A percentile compares a stretch with the other conserved stretches of the same genome.
phyloP scores from a whole-genome alignment of 352 stramenopile species.

The Globisporangium cystogenes region DNA sequence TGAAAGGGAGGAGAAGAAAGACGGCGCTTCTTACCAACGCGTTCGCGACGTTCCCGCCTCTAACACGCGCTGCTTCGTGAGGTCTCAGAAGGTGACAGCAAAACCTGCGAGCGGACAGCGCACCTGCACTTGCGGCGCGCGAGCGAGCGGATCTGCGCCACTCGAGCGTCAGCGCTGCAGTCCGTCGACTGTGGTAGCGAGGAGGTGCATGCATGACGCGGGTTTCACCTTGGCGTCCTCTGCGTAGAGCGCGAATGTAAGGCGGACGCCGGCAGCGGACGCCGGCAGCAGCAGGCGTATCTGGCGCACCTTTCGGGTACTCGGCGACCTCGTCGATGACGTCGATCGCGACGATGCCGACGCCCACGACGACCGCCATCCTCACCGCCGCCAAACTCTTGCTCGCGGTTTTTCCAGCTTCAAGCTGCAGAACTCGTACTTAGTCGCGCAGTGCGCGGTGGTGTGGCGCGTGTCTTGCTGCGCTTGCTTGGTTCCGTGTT shows the following conservation, averaged over 20 bases:
- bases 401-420: neutral
- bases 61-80: constrained; percentile 2
- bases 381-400: neutral
- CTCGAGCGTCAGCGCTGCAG: neutral
- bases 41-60: constrained; percentile 65
- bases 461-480: no score
- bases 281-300: neutral
- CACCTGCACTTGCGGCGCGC: constrained; percentile 42
- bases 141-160: constrained; percentile 39
- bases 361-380: constrained; percentile 56
- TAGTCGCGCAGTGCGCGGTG: no score
- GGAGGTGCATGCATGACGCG: neutral
- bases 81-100: neutral
- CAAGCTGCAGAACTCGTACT: constrained; percentile 1
- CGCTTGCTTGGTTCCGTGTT: neutral
- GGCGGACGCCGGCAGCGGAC: neutral
- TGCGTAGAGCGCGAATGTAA: constrained; percentile 7
- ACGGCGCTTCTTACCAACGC: constrained; percentile 27
- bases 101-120: neutral
- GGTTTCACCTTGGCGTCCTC: constrained; percentile 49
- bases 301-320: constrained; percentile 43
- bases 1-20: no score
- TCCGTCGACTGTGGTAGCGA: no score
- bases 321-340: constrained; percentile 53
- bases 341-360: constrained; percentile 73